Conservation (phyloP, 2,329 filamentous ascomycete genomes). For the Colletotrichum navitas region DNA sequence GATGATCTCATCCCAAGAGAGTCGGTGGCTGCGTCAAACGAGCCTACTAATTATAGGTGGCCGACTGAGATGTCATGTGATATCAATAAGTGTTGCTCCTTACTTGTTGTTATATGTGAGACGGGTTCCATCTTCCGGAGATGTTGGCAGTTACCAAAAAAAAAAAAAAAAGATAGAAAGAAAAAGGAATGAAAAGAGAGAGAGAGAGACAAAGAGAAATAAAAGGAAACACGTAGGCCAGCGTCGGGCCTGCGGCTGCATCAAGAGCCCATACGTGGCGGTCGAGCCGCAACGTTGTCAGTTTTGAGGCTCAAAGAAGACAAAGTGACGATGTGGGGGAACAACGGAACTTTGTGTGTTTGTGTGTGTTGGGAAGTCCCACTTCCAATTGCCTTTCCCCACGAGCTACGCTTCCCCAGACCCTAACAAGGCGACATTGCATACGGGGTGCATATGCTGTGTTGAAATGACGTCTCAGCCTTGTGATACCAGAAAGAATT, state of each 20-base stretch:
- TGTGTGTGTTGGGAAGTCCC: constrained; percentile 33
- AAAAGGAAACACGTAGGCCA: background rate
- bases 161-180: too few relatives aligned
- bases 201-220: background rate
- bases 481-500: constrained; percentile 44
- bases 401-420: constrained; percentile 41
- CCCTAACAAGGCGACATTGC: constrained; percentile 41
- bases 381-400: constrained; percentile 36
- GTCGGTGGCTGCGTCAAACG: constrained; percentile 10
- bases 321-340: constrained; percentile 39
- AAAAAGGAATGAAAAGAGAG: too few relatives aligned
- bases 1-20: constrained; percentile 25
- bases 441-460: constrained; percentile 43
- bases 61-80: constrained; percentile 24
- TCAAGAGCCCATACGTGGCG: background rate
- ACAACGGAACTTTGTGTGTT: constrained; percentile 33
- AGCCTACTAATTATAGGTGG: constrained; percentile 1
- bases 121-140: background rate
- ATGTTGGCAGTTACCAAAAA: background rate
- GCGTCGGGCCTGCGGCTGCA: background rate
- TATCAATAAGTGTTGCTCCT: background rate
- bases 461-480: constrained; percentile 46
- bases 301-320: constrained; percentile 39
- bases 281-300: constrained; percentile 13
- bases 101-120: background rate